These are phyloP conservation scores for Mentha longifolia DNA, from an alignment of 257 asterid species.

Conservation along the genomic window DNA sequence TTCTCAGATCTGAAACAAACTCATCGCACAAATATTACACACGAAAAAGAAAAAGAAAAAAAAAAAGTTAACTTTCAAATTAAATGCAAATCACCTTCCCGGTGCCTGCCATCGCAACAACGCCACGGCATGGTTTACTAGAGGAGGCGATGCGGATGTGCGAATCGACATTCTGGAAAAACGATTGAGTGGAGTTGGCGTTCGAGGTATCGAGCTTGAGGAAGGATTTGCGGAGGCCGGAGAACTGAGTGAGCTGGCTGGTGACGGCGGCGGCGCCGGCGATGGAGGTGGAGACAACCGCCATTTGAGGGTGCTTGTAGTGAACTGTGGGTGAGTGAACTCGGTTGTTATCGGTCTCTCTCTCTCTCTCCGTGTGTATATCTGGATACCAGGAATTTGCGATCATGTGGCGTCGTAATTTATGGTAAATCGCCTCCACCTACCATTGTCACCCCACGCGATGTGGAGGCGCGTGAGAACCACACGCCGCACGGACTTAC, in stretches of 20 bases:
- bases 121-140: constrained; percentile 57
- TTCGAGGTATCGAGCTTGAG: constrained; percentile 60
- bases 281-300: constrained; percentile 51
- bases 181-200: constrained; percentile 55
- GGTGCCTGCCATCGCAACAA: constrained; percentile 86
- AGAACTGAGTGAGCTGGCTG: constrained; percentile 51
- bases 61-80: too few relatives aligned
- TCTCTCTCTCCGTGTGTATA: constrained; percentile 27
- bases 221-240: constrained; percentile 71
- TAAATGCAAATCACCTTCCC: constrained; percentile 68
- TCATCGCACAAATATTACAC: not conserved
- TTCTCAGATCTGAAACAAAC: constrained; percentile 38
- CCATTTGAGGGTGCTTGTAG: constrained; percentile 34
- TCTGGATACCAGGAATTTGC: constrained; percentile 27
- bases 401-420: constrained; percentile 35
- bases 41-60: too few relatives aligned
- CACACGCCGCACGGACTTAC: not conserved
- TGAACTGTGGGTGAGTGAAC: constrained; percentile 25
- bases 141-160: constrained; percentile 59
- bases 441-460: constrained; percentile 37
- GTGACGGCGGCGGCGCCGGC: constrained; percentile 47
- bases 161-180: constrained; percentile 56
- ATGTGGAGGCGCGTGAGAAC: constrained; percentile 26
- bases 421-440: constrained; percentile 40
- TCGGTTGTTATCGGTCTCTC: constrained; percentile 30